Percentiles rank a stretch among this genome's conserved stretches.
phyloP scores from a whole-genome alignment of 306 rosid genomes.

The Hippophae tibetana region DNA sequence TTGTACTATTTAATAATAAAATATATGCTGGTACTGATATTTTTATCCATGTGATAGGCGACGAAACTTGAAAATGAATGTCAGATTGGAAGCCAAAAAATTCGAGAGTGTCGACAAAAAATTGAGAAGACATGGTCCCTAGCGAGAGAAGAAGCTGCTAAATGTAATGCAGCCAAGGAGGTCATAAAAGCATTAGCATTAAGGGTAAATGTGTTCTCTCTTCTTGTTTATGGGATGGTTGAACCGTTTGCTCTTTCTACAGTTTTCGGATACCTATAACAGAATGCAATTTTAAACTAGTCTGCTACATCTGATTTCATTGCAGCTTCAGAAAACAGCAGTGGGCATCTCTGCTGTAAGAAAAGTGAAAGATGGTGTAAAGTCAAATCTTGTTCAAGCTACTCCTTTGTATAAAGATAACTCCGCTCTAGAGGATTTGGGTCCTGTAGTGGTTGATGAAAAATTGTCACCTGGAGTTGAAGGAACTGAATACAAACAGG shows the following conservation, averaged over 20 bases:
- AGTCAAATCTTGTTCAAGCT: constrained; percentile 29
- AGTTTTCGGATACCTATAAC: background rate
- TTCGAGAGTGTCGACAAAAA: constrained; percentile 46
- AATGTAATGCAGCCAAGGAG: constrained; percentile 62
- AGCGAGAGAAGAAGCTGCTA: constrained; percentile 65
- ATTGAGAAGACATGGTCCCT: constrained; percentile 51
- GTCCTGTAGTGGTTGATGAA: constrained; percentile 2
- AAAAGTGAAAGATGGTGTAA: constrained; percentile 31
- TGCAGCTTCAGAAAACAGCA: constrained; percentile 59
- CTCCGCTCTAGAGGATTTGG: constrained; percentile 8
- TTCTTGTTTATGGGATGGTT: background rate
- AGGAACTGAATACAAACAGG: constrained; percentile 26
- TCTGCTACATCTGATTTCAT: constrained; percentile 3
- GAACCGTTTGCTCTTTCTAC: background rate
- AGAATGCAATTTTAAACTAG: background rate
- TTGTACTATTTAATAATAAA: no score
- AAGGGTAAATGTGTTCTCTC: constrained; percentile 34
- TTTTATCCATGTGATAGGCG: constrained; percentile 33
- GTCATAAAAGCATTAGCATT: constrained; percentile 63
- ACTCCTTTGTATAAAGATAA: constrained; percentile 30
- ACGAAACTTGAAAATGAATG: constrained; percentile 51
- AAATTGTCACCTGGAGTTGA: constrained; percentile 20
- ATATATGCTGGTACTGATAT: background rate
- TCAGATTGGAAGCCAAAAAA: constrained; percentile 36
- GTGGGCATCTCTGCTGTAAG: constrained; percentile 35